Conservation (phyloP, 176 grass and related monocot species). For the Musa schizocarpa region DNA sequence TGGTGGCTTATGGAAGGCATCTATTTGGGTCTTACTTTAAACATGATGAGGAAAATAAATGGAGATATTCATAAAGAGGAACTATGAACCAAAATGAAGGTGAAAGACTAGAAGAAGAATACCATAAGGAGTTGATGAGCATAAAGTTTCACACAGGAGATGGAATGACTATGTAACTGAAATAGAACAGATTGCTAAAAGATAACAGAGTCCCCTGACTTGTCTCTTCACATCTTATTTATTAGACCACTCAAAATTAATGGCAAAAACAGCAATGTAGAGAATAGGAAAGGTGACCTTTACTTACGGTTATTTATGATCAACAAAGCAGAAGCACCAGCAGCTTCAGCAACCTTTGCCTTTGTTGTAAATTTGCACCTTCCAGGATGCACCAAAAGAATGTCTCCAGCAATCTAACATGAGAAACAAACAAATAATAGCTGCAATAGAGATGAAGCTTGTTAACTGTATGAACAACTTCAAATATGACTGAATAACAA, state of each 20-base stretch:
- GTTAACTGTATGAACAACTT: neutral
- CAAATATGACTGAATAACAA: neutral
- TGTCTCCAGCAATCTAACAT: slow-evolving; percentile 62
- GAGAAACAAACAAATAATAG: slow-evolving; percentile 5
- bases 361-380: slow-evolving; percentile 77
- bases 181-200: too few relatives aligned
- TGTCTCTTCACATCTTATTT: neutral
- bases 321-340: slow-evolving; percentile 88
- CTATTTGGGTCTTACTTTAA: too few relatives aligned
- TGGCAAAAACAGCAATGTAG: neutral
- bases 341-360: slow-evolving; percentile 60
- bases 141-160: too few relatives aligned
- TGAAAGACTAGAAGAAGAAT: too few relatives aligned
- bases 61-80: too few relatives aligned
- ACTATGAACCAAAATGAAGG: too few relatives aligned
- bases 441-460: neutral
- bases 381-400: slow-evolving; percentile 75
- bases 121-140: too few relatives aligned
- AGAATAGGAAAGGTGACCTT: slow-evolving; percentile 27
- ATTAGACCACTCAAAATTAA: neutral
- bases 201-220: neutral
- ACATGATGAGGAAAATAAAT: too few relatives aligned
- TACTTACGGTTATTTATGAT: slow-evolving; percentile 58
- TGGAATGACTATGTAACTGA: too few relatives aligned
- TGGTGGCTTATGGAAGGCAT: too few relatives aligned